Percentiles rank a stretch among this genome's conserved stretches.
phyloP scores from a whole-genome alignment of 257 asterid species.

The Solanum okadae region DNA sequence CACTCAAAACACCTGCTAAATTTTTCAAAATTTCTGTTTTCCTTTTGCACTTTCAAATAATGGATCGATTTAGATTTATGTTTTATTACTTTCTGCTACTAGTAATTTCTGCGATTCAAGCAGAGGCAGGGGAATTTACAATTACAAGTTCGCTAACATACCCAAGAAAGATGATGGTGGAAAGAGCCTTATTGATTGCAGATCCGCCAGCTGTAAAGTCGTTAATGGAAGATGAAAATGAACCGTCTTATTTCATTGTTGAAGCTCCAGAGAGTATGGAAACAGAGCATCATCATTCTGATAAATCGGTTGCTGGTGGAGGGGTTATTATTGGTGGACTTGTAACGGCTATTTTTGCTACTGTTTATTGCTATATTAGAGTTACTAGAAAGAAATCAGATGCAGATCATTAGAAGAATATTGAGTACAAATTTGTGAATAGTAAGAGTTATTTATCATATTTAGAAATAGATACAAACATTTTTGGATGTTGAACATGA shows the following conservation, averaged over 20 bases:
- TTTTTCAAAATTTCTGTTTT: no score
- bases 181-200: conserved; percentile 15
- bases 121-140: background rate
- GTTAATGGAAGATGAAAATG: background rate
- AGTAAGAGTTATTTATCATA: background rate
- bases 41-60: background rate
- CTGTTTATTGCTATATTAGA: conserved; percentile 66
- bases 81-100: background rate
- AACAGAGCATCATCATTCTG: conserved; percentile 38
- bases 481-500: background rate
- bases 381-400: conserved; percentile 39
- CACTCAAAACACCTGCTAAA: background rate
- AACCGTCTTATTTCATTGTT: conserved; percentile 3
- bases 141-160: background rate
- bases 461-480: background rate
- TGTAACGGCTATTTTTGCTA: conserved; percentile 54
- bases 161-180: background rate
- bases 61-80: background rate
- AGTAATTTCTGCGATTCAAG: background rate
- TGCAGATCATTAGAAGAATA: background rate
- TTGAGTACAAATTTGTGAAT: background rate
- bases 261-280: conserved; percentile 41
- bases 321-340: conserved; percentile 77
- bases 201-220: conserved; percentile 29
- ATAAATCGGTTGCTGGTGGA: conserved; percentile 54